Conservation (phyloP, 2,329 filamentous ascomycete genomes). For the Plenodomus tracheiphilus region DNA sequence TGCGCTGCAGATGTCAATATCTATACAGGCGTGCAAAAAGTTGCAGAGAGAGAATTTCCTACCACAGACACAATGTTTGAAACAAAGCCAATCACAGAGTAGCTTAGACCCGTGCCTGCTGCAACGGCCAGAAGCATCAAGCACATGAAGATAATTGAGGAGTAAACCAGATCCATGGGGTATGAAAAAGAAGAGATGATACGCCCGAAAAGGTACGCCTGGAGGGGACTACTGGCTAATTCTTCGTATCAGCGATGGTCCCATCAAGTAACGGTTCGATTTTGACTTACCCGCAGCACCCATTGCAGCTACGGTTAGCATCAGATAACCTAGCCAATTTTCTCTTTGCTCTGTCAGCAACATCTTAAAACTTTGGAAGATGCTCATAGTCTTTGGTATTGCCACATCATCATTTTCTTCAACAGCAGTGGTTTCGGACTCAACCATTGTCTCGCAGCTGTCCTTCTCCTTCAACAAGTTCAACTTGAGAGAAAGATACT, state of each 20-base stretch:
- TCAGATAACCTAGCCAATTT: slow-evolving; percentile 15
- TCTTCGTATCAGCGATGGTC: not conserved
- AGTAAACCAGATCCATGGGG: slow-evolving; percentile 17
- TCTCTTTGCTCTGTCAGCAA: slow-evolving; percentile 23
- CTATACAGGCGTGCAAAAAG: not conserved
- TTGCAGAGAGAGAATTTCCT: slow-evolving; percentile 3
- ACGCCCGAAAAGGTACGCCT: slow-evolving; percentile 27
- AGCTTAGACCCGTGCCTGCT: slow-evolving; percentile 23
- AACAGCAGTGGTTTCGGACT: slow-evolving; percentile 3
- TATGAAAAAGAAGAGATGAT: slow-evolving; percentile 27
- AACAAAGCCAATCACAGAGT: slow-evolving; percentile 28
- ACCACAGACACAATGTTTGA: slow-evolving; percentile 28
- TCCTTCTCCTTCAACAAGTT: slow-evolving; percentile 7
- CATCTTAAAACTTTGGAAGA: slow-evolving; percentile 7
- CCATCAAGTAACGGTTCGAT: not conserved
- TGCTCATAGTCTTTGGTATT: not conserved
- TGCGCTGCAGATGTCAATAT: slow-evolving; percentile 9
- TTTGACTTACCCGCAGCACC: slow-evolving; percentile 24
- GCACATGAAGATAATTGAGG: slow-evolving; percentile 50
- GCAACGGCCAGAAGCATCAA: slow-evolving; percentile 25
- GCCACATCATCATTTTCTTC: slow-evolving; percentile 42
- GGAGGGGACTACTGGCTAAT: slow-evolving; percentile 21
- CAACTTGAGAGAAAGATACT: not conserved
- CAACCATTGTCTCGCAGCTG: slow-evolving; percentile 14
- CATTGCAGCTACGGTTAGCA: slow-evolving; percentile 22